Evolutionary conservation across 805 yeast genomes (phyloP), one percentile per base, ranked within the genome.

Genomic region (Yarrowia osloensis): DNA sequence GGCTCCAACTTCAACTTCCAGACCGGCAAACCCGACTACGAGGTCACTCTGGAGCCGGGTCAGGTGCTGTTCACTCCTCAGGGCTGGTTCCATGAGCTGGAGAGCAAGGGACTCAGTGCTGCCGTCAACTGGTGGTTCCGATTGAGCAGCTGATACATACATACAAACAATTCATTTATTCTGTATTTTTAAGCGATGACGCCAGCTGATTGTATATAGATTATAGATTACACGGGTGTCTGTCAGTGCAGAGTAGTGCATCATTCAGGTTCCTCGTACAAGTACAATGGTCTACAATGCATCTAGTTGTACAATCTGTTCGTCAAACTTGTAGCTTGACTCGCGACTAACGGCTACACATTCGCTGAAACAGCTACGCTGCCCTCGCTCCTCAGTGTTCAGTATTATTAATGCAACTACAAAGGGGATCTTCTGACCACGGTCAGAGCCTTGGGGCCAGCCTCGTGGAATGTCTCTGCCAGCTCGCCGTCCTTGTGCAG

Each of bases 401-500:
- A 44, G 31, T 15, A 46, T 28, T 26, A 47, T 28, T 26, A 44
- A 22, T 44, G 28, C 54, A n/a, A n/a, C 65, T 42, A 29, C 42
- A 61, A 29, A 28, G 63, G 63, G 31, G 44, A 21, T 39, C 47
- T 44, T 61, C 66, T 42, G 12, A 61, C 52, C 9, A 61, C 66
- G 7, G 66, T 46, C 54, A 44, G 22, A 13, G 33, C 54, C 31
- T 44, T 44, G 31, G 66, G 54, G 1, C 66, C 54, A 3, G 33
- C 66, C 24, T 76, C 76, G 49, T 77, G 79, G 73, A 92, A 79
- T 65, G 76, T 77, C 0, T 79, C 78, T 31, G 84, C 79, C 67
- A 94, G 81, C 61, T 77, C 78, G 33, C 87, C 88, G 0, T 81
- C 78, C 22, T 81, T 79, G 73, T 90, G 92, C 67, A 91, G 78